phyloP scores from a whole-genome alignment of 306 rosid genomes.

The Calophaca sinica region DNA sequence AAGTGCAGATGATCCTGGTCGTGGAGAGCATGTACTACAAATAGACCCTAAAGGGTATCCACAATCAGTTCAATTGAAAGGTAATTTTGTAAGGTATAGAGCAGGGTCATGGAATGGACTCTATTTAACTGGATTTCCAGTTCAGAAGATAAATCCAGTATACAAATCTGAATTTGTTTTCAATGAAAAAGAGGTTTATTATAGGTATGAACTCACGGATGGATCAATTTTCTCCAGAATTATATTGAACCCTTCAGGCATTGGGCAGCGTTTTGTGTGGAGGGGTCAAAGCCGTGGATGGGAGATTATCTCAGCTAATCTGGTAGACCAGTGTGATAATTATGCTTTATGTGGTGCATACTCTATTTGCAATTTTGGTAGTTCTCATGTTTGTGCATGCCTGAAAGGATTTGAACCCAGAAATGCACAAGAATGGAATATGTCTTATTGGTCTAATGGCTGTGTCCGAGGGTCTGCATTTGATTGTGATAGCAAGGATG shows the following conservation, averaged over 20 bases:
- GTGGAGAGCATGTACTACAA: neutral
- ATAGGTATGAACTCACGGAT: conserved; percentile 23
- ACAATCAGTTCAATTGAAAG: conserved; percentile 27
- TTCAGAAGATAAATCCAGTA: neutral
- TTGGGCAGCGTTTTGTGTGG: conserved; percentile 40
- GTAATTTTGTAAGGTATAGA: neutral
- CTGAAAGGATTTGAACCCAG: conserved; percentile 39
- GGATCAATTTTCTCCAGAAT: conserved; percentile 9
- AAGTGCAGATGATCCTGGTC: conserved; percentile 44
- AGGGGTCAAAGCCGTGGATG: neutral
- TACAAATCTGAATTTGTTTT: neutral
- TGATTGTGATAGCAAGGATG: conserved; percentile 28
- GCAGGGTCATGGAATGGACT: conserved; percentile 43
- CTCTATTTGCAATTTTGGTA: conserved; percentile 33
- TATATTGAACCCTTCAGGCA: neutral
- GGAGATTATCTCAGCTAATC: conserved; percentile 19
- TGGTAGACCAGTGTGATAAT: conserved; percentile 46
- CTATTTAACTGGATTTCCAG: neutral
- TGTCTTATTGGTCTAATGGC: conserved; percentile 39
- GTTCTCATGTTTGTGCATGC: conserved; percentile 40
- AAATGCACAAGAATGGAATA: conserved; percentile 30
- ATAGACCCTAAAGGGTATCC: conserved; percentile 38
- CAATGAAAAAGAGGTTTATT: conserved; percentile 38
- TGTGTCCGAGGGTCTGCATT: conserved; percentile 28
- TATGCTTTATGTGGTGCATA: conserved; percentile 48